Evolutionary conservation across 2,329 filamentous ascomycete genomes (phyloP), one percentile per base, ranked within the genome.

Genomic region (Fusarium nematophilum): DNA sequence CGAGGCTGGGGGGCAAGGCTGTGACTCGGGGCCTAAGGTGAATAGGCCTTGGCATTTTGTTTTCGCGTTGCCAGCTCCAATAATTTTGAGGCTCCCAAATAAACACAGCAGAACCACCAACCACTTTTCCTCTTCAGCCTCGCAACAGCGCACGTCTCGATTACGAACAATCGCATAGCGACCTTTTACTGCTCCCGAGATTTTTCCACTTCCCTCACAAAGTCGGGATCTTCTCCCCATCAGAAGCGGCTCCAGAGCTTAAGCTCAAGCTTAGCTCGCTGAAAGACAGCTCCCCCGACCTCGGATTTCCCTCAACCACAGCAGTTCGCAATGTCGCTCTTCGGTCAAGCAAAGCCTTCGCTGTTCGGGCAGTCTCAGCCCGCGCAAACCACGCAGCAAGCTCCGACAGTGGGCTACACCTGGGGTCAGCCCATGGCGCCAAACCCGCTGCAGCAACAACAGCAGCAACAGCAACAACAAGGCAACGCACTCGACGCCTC

Each of bases 401-500:
- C 64, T 66, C 57, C 64, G 53, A 40, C 64, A 38, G 53, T 51
- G 31, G 48, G 30, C 15, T 64, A 59, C 5, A 26, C 48, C n/a
- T 61, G 54, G 27, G 61, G 61, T 1, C 63, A 65, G 43, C 37
- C 68, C 15, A 53, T 72, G 45, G 61, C 54, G 13, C 53, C 47
- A 43, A 54, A 78, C 51, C 78, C 78, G 46, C 77, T 79, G 49
- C 75, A 17, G 39, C 46, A 43, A 26, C 53, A 36, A 15, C 31
- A 53, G 21, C 61, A 75, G 33, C 71, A 77, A 49, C 73, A 74
- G 49, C 72, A 76, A 50, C 76, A 80, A 49, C 79, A 81, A 50
- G 75, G 73, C 39, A 64, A 62, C 36, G 48, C 53, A 18, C 38
- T 75, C 9, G 73, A 73, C 53, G 62, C 59, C 52, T 71, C 70